Conservation (phyloP, 78 protist species). For the Reticulomyxa filosa region DNA sequence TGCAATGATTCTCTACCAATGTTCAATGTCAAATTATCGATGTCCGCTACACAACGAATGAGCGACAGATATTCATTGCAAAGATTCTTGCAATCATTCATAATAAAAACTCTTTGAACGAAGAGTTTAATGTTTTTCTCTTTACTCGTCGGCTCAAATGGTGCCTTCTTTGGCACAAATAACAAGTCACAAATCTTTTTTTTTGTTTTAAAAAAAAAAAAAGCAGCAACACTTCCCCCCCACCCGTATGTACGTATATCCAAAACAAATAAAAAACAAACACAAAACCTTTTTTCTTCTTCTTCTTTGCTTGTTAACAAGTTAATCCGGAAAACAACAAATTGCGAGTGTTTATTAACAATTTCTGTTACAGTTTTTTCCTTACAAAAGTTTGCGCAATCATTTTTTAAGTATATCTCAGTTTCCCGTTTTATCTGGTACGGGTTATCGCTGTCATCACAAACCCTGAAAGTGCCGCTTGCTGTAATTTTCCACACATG, state of each 20-base stretch:
- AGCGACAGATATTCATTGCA: conserved; percentile 92
- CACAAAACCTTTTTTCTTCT: conserved; percentile 60
- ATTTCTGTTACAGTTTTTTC: conserved; percentile 80
- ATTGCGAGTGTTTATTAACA: conserved; percentile 98
- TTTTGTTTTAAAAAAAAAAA: conserved; percentile 97
- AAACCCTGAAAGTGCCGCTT: conserved; percentile 89
- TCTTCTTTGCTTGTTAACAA: conserved; percentile 57
- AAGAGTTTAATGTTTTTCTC: conserved; percentile 93
- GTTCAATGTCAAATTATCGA: conserved; percentile 98
- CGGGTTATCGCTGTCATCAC: conserved; percentile 26
- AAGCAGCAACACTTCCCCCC: conserved; percentile 92
- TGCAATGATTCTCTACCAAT: conserved; percentile 99
- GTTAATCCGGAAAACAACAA: conserved; percentile 91
- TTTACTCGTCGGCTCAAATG: conserved; percentile 90
- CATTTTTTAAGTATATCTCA: conserved; percentile 86
- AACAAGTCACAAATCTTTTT: no score
- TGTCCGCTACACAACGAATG: conserved; percentile 94
- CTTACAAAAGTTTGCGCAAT: conserved; percentile 87
- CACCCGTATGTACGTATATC: conserved; percentile 79
- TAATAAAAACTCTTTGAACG: conserved; percentile 96
- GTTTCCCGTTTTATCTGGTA: conserved; percentile 87
- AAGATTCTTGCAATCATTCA: conserved; percentile 94
- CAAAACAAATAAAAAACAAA: conserved; percentile 44
- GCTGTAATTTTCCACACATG: conserved; percentile 95
- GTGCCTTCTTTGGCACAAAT: conserved; percentile 92